A percentile compares a stretch with the other conserved stretches of the same genome.
phyloP scores from a whole-genome alignment of 1,284 basidiomycete genomes.

The Hymenochaete sp. region DNA sequence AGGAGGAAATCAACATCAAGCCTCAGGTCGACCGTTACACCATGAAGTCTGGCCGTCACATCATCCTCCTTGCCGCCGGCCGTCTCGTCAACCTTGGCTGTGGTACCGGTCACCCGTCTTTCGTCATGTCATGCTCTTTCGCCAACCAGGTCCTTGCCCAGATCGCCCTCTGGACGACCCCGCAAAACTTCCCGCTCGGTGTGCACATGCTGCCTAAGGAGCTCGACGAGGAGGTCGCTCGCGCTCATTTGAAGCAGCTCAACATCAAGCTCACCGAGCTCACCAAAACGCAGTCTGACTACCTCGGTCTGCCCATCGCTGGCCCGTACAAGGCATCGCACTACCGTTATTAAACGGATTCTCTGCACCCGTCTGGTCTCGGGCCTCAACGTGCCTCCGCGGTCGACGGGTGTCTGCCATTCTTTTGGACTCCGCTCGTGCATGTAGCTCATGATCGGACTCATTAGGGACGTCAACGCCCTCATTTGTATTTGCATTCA shows the following conservation, averaged over 20 bases:
- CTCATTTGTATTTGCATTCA: constrained; percentile 1
- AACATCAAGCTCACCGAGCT: constrained; percentile 92
- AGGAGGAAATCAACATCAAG: constrained; percentile 86
- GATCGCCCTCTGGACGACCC: constrained; percentile 96
- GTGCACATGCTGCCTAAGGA: constrained; percentile 97
- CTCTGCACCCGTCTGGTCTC: neutral
- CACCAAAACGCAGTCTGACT: constrained; percentile 71
- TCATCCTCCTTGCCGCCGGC: constrained; percentile 96
- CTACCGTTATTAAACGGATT: constrained; percentile 53
- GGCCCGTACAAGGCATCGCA: constrained; percentile 92
- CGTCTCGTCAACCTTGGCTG: constrained; percentile 99
- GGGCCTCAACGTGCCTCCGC: constrained; percentile 18
- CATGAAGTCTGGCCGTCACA: constrained; percentile 83
- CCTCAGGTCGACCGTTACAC: constrained; percentile 99
- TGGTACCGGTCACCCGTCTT: constrained; percentile 88
- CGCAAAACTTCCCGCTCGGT: constrained; percentile 83
- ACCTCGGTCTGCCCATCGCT: constrained; percentile 84
- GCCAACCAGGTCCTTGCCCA: constrained; percentile 98
- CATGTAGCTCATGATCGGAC: constrained; percentile 1
- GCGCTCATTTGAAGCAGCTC: constrained; percentile 86
- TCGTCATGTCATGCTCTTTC: constrained; percentile 99
- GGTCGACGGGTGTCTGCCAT: too few relatives aligned
- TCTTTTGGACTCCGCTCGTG: constrained; percentile 8
- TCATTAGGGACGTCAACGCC: constrained; percentile 13
- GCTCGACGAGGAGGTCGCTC: constrained; percentile 97